Percentiles rank a stretch among this genome's conserved stretches.
Evolutionary conservation across 257 asterid genomes (phyloP).

Genomic region (Thymus mandschuricus): DNA sequence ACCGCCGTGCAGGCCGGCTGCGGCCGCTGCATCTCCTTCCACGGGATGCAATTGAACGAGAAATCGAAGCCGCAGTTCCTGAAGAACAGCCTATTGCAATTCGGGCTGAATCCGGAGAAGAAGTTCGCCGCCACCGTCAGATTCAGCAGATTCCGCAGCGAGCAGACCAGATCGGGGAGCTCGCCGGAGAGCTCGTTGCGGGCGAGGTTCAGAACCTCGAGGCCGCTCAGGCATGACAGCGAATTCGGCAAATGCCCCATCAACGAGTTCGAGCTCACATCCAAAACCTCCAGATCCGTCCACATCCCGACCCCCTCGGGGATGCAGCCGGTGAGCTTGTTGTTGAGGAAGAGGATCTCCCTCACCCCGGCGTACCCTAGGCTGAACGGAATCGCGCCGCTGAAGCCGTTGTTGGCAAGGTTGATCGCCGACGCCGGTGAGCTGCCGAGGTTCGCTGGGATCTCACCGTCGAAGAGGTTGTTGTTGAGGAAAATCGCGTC

Average conservation of each 20-base stretch:
- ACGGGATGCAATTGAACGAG: constrained; percentile 85
- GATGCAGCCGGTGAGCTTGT: constrained; percentile 81
- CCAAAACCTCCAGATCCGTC: constrained; percentile 78
- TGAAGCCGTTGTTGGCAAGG: constrained; percentile 70
- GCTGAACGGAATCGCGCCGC: constrained; percentile 73
- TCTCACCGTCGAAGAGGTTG: constrained; percentile 60
- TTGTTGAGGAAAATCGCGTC: constrained; percentile 84
- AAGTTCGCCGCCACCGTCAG: constrained; percentile 76
- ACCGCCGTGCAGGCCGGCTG: constrained; percentile 64
- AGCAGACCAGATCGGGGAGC: constrained; percentile 73
- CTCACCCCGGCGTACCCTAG: constrained; percentile 66
- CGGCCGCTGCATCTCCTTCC: constrained; percentile 72
- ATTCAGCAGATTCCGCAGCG: constrained; percentile 58
- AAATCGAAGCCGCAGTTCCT: constrained; percentile 69
- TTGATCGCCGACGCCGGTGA: constrained; percentile 90
- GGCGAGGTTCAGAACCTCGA: constrained; percentile 76
- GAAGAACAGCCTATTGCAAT: constrained; percentile 50
- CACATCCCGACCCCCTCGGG: constrained; percentile 87
- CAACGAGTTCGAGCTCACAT: constrained; percentile 66
- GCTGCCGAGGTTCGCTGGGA: constrained; percentile 73
- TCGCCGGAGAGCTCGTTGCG: constrained; percentile 77
- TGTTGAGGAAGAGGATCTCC: constrained; percentile 78
- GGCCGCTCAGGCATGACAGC: constrained; percentile 62
- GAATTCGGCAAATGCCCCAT: constrained; percentile 82
- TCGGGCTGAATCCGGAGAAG: constrained; percentile 76